Evolutionary conservation across 345 rosid genomes (phyloP), one percentile per base, ranked within the genome.

Genomic region (Geranium brycei): DNA sequence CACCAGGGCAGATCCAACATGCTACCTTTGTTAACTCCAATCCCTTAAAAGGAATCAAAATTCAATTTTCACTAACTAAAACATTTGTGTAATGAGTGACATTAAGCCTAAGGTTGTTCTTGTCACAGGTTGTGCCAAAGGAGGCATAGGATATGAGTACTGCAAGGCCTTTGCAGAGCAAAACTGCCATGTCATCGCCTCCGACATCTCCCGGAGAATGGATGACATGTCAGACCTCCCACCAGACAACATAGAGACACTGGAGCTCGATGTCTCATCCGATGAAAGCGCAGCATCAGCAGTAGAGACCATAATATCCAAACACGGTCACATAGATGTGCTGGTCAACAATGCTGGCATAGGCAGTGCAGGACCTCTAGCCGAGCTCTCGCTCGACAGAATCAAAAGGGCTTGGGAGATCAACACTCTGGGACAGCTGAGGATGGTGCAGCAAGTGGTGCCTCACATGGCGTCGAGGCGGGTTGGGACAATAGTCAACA

Each of bases 141-240:
- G 92, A 1, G 85, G 88, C 68, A 86, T 83, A 17, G 88, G 89
- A 59, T 79, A 74, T 19, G 89, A 86, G 66, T 86, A 77, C 64
- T 86, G 87, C 80, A 75, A 71, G 73, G 92, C 87, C 60, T 80
- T 86, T 56, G 80, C 83, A 0, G 77, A 77, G 74, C 77, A 66
- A 47, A 76, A 81, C 5, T 81, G 91, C 72, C 83, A n/a, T 0
- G 87, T 83, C 13, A 19, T 79, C 30, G 87, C 89, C 19, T 69
- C 87, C 0, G 86, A 87, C 38, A 70, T 79, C 19, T 77, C 85
- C 60, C 74, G 47, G 31, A 80, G 84, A 7, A 38, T 70, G 40
- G 51, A 65, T 3, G 85, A 76, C 58, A 71, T 86, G 83, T 63
- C 38, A 13, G 85, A 73, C 17, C 76, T 82, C 17, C 41, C 18